phyloP scores from a whole-genome alignment of 2,329 filamentous ascomycete genomes.

The Atkinsonella hypoxylon region DNA sequence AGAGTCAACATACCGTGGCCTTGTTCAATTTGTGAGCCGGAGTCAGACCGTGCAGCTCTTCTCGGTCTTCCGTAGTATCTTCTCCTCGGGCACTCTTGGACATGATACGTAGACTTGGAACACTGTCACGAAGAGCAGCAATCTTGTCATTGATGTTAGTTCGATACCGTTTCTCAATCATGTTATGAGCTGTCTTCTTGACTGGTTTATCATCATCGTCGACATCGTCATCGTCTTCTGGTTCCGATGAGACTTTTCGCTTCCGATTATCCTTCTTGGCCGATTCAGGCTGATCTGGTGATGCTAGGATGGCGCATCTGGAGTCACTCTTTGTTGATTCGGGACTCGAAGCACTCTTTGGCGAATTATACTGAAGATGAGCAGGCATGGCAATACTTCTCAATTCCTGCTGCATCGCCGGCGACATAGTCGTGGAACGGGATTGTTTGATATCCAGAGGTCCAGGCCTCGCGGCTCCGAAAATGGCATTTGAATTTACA shows the following conservation, averaged over 20 bases:
- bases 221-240: slow-evolving; percentile 41
- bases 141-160: slow-evolving; percentile 98
- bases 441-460: slow-evolving; percentile 1
- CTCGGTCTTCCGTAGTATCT: slow-evolving; percentile 60
- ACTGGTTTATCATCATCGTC: slow-evolving; percentile 40
- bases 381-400: slow-evolving; percentile 53
- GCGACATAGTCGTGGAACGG: slow-evolving; percentile 30
- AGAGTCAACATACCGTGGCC: slow-evolving; percentile 55
- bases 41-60: slow-evolving; percentile 63
- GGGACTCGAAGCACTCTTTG: slow-evolving; percentile 46
- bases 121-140: slow-evolving; percentile 78
- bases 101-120: slow-evolving; percentile 80
- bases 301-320: slow-evolving; percentile 39
- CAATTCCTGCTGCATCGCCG: slow-evolving; percentile 39
- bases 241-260: slow-evolving; percentile 54
- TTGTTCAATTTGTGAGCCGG: slow-evolving; percentile 94
- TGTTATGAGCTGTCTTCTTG: slow-evolving; percentile 96
- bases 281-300: slow-evolving; percentile 40
- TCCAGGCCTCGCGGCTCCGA: slow-evolving; percentile 8
- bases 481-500: slow-evolving; percentile 24
- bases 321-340: slow-evolving; percentile 39
- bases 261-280: slow-evolving; percentile 45
- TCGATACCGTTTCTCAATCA: slow-evolving; percentile 95
- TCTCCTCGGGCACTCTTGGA: slow-evolving; percentile 58
- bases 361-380: slow-evolving; percentile 48